phyloP scores from a whole-genome alignment of 148 eudicot genomes.

The Cornus florida region DNA sequence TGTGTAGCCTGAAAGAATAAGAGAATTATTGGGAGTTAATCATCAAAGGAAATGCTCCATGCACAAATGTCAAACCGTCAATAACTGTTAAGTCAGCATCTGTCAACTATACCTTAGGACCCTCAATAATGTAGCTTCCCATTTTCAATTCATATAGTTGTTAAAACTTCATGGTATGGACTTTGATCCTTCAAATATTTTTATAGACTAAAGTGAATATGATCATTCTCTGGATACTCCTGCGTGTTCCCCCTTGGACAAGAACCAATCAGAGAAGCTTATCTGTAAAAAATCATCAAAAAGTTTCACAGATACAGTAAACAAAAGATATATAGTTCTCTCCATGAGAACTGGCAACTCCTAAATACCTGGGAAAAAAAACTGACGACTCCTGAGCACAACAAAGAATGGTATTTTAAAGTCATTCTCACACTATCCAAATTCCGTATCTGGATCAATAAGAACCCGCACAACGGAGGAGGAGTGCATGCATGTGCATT shows the following conservation, averaged over 20 bases:
- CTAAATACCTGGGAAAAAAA: neutral
- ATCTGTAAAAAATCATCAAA: constrained; percentile 61
- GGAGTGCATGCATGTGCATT: no score
- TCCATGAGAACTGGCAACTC: neutral
- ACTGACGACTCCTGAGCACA: neutral
- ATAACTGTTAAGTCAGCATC: neutral
- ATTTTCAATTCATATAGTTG: neutral
- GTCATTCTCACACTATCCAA: constrained; percentile 69
- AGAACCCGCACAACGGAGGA: constrained; percentile 93
- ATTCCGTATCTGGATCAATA: constrained; percentile 91
- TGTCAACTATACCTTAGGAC: neutral
- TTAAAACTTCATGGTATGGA: neutral
- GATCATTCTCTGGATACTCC: constrained; percentile 87
- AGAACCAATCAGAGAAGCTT: constrained; percentile 97
- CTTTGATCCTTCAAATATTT: neutral
- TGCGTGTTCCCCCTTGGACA: constrained; percentile 96
- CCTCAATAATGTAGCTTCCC: neutral
- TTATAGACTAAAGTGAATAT: neutral
- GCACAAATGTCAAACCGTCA: neutral
- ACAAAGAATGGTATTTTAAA: neutral
- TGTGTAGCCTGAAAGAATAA: constrained; percentile 75
- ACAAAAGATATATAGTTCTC: neutral
- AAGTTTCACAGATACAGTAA: neutral
- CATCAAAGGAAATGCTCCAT: neutral
- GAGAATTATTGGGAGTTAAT: neutral